phyloP scores from a whole-genome alignment of 805 yeast species.

The Candida succiphila region DNA sequence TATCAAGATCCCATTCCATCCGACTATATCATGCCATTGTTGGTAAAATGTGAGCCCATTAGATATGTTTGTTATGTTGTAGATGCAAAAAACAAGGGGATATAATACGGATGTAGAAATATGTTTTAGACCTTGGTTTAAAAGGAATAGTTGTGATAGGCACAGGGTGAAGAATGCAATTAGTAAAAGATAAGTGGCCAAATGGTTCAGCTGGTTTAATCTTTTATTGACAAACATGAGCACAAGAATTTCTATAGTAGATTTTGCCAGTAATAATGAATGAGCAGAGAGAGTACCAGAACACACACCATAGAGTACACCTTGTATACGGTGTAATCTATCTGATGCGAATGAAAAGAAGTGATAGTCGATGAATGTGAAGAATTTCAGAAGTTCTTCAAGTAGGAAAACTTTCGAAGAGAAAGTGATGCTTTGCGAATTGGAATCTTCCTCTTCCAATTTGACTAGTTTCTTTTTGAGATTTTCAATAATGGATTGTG shows the following conservation, averaged over 20 bases:
- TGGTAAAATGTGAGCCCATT: slow-evolving; percentile 54
- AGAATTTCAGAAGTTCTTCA: not conserved
- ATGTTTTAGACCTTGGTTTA: slow-evolving; percentile 63
- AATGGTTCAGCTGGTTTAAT: slow-evolving; percentile 22
- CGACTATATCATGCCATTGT: slow-evolving; percentile 33
- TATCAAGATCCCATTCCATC: slow-evolving; percentile 27
- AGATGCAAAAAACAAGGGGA: slow-evolving; percentile 79
- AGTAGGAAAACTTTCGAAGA: no score
- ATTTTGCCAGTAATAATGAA: slow-evolving; percentile 77
- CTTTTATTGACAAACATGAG: slow-evolving; percentile 27
- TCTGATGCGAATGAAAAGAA: not conserved
- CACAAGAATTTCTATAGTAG: slow-evolving; percentile 61
- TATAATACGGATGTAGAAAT: slow-evolving; percentile 71
- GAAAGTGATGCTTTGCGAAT: no score
- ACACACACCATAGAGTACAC: slow-evolving; percentile 53
- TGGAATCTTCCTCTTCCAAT: not conserved
- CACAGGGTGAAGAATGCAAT: slow-evolving; percentile 50
- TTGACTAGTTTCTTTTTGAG: not conserved
- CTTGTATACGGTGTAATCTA: slow-evolving; percentile 30
- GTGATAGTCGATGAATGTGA: not conserved
- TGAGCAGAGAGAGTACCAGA: slow-evolving; percentile 81
- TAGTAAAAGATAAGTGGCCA: slow-evolving; percentile 41
- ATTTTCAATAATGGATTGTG: not conserved
- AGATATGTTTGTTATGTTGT: slow-evolving; percentile 58
- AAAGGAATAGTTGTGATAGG: slow-evolving; percentile 57